Evolutionary conservation across 2,329 filamentous ascomycete genomes (phyloP).

Genomic region (Incumbomyces lentus): DNA sequence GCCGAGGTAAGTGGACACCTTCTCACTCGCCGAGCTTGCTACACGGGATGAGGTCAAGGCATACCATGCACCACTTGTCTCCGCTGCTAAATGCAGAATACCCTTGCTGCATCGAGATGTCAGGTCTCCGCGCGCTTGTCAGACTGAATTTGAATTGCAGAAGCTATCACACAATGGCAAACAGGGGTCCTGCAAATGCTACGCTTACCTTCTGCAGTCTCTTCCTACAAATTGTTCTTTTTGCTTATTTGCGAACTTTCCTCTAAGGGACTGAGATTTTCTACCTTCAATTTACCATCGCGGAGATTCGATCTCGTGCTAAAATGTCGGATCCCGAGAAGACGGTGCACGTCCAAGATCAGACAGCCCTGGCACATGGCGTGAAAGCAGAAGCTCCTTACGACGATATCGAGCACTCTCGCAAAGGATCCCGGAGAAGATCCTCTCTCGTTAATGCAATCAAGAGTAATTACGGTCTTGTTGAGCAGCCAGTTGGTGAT

Average conservation of each 20-base stretch:
- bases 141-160: background rate
- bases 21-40: background rate
- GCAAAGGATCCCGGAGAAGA: constrained; percentile 15
- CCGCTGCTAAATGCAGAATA: background rate
- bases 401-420: constrained; percentile 13
- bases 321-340: constrained; percentile 3
- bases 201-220: background rate
- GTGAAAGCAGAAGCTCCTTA: constrained; percentile 9
- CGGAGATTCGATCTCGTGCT: too few species aligned
- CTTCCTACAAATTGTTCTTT: background rate
- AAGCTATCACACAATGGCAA: background rate
- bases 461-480: constrained; percentile 19
- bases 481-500: constrained; percentile 7
- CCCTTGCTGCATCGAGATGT: too few species aligned
- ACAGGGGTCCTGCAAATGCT: background rate
- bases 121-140: too few species aligned
- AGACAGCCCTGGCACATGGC: constrained; percentile 17
- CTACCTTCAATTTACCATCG: too few species aligned
- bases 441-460: constrained; percentile 16
- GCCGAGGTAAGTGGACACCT: background rate
- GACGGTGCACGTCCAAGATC: constrained; percentile 10
- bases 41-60: background rate
- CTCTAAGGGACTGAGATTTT: too few species aligned
- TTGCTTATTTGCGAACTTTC: too few species aligned
- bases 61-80: constrained; percentile 1